A percentile compares a stretch with the other conserved stretches of the same genome.
phyloP scores from a whole-genome alignment of 352 stramenopile genomes.

The Proteromonas lacertae region DNA sequence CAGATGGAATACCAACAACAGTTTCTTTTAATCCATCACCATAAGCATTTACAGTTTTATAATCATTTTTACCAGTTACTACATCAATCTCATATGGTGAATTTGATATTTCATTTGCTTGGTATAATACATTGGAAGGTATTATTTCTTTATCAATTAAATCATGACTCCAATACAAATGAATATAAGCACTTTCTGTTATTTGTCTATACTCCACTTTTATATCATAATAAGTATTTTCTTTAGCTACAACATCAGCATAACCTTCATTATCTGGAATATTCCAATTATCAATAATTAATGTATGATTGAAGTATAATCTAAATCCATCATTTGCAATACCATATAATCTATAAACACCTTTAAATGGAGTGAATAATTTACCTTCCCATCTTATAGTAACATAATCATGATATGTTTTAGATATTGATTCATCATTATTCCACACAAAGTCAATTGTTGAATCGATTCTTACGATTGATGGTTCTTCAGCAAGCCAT shows the following conservation, averaged over 20 bases:
- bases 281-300: conserved; percentile 63
- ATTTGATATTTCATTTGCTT: conserved; percentile 51
- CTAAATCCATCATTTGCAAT: conserved; percentile 51
- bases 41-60: conserved; percentile 57
- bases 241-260: too few relatives aligned
- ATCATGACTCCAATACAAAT: conserved; percentile 55
- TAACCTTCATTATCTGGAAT: too few relatives aligned
- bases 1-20: conserved; percentile 32
- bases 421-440: conserved; percentile 44
- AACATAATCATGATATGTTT: too few relatives aligned
- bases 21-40: conserved; percentile 27
- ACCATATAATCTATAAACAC: conserved; percentile 64
- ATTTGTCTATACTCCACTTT: conserved; percentile 71
- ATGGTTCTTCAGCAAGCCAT: conserved; percentile 55
- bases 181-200: conserved; percentile 37
- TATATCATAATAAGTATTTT: conserved; percentile 75
- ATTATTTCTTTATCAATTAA: conserved; percentile 40
- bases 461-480: conserved; percentile 38
- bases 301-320: conserved; percentile 53
- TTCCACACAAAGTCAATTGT: conserved; percentile 36
- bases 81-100: conserved; percentile 56
- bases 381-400: conserved; percentile 72
- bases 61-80: conserved; percentile 61
- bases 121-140: conserved; percentile 29
- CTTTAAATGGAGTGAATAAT: conserved; percentile 24